phyloP scores from a whole-genome alignment of 2,329 filamentous ascomycete genomes.

The Hypoxylon sp. region DNA sequence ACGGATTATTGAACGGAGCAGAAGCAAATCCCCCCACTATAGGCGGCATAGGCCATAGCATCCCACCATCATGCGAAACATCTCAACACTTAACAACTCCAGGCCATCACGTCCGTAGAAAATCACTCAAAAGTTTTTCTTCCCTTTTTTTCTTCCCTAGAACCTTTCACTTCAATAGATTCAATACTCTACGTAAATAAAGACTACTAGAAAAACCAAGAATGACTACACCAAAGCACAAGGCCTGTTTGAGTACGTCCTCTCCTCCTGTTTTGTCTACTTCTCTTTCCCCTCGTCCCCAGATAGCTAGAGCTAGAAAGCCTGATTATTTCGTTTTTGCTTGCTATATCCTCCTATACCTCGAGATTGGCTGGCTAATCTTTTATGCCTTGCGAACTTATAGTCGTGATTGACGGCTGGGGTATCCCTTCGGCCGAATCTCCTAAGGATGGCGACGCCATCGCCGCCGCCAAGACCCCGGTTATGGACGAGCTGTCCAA shows the following conservation, averaged over 20 bases:
- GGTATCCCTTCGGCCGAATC: constrained; percentile 86
- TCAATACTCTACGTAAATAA: constrained; percentile 7
- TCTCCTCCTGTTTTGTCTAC: constrained; percentile 52
- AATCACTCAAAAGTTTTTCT: constrained; percentile 54
- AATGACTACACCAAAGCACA: constrained; percentile 71
- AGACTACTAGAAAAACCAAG: constrained; percentile 44
- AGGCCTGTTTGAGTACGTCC: constrained; percentile 74
- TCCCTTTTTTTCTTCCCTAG: constrained; percentile 24
- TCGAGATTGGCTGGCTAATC: constrained; percentile 71
- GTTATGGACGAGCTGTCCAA: constrained; percentile 94
- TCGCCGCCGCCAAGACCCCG: constrained; percentile 92
- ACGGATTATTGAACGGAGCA: constrained; percentile 26
- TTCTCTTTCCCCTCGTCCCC: constrained; percentile 45
- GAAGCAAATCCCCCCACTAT: constrained; percentile 27
- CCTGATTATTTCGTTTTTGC: constrained; percentile 61
- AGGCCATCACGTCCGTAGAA: constrained; percentile 44
- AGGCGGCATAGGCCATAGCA: constrained; percentile 45
- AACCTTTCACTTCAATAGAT: constrained; percentile 18
- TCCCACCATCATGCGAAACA: constrained; percentile 47
- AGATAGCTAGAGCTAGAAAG: constrained; percentile 40
- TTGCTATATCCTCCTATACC: constrained; percentile 69
- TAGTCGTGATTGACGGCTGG: constrained; percentile 99
- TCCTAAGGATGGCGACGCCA: constrained; percentile 92
- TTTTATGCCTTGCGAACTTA: constrained; percentile 44
- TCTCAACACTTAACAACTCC: constrained; percentile 48